These are phyloP conservation scores for Xylariomycetidae sp. DNA, from an alignment of 2,329 filamentous ascomycete genomes.

Conservation along the genomic window DNA sequence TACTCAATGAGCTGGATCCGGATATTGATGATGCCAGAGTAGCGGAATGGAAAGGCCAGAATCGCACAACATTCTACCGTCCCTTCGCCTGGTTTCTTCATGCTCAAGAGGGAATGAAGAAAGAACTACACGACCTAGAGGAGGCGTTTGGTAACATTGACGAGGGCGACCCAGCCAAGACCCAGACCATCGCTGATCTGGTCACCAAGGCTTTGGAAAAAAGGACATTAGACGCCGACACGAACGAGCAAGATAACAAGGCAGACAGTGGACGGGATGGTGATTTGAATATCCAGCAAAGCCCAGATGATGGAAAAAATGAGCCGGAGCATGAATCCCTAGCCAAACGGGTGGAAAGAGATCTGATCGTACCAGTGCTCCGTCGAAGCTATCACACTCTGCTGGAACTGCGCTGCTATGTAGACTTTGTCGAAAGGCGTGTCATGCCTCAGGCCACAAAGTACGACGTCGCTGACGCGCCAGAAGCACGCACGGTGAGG, in stretches of 20 bases:
- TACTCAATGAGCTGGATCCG: background rate
- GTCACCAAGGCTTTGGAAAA: too few species aligned
- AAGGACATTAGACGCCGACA: too few species aligned
- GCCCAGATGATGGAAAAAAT: too few species aligned
- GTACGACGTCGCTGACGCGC: background rate
- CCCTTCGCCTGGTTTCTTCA: slow-evolving; percentile 4
- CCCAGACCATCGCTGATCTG: too few species aligned
- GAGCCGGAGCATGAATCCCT: background rate
- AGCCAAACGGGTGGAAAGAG: background rate
- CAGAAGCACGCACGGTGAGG: background rate
- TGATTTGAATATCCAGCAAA: too few species aligned
- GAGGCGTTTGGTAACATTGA: too few species aligned
- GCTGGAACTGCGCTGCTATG: slow-evolving; percentile 4
- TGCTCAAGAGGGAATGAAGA: background rate
- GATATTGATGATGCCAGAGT: background rate
- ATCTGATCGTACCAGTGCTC: slow-evolving; percentile 1
- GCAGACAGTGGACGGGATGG: too few species aligned
- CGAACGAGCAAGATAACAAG: too few species aligned
- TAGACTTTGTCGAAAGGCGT: slow-evolving; percentile 4
- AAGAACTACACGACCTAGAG: background rate
- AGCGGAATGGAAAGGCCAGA: slow-evolving; percentile 6
- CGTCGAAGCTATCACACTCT: slow-evolving; percentile 4
- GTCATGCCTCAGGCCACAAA: slow-evolving; percentile 2
- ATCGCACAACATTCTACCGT: slow-evolving; percentile 3
- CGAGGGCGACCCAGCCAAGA: too few species aligned